Conservation (phyloP, 2,329 filamentous ascomycete genomes). For the Colletotrichum plurivorum region DNA sequence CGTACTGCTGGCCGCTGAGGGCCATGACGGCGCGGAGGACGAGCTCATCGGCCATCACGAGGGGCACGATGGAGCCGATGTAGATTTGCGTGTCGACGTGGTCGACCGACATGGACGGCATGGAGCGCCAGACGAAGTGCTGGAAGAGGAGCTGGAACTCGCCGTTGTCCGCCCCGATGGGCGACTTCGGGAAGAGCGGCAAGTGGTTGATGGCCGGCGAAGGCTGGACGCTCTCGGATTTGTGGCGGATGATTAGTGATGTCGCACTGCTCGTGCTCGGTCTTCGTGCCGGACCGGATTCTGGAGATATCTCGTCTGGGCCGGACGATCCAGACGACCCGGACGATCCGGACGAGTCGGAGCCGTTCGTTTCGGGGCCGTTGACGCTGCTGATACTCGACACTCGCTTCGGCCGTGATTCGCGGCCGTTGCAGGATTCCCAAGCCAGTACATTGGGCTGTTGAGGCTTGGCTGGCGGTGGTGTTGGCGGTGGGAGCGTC, state of each 20-base stretch:
- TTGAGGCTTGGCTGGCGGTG: background rate
- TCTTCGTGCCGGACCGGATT: background rate
- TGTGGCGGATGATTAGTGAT: background rate
- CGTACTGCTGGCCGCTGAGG: background rate
- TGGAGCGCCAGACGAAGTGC: background rate
- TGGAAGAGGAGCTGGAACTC: conserved; percentile 9
- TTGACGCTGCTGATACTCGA: no score
- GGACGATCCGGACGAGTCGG: background rate
- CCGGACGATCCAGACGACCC: no score
- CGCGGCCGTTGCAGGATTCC: background rate
- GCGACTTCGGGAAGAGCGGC: background rate
- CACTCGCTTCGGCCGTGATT: background rate
- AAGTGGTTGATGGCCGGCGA: background rate
- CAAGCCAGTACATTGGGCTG: background rate
- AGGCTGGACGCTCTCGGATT: no score
- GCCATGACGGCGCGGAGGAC: background rate
- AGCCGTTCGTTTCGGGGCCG: no score
- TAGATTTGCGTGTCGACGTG: conserved; percentile 1
- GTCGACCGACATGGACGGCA: conserved; percentile 14
- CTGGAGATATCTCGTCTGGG: no score
- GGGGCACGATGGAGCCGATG: background rate
- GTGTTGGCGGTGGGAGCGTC: no score
- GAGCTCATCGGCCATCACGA: background rate
- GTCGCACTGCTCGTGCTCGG: background rate
- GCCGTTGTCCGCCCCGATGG: background rate